These are phyloP conservation scores for Sisymbrium altissimum DNA, from an alignment of 345 rosid species.

Conservation along the genomic window DNA sequence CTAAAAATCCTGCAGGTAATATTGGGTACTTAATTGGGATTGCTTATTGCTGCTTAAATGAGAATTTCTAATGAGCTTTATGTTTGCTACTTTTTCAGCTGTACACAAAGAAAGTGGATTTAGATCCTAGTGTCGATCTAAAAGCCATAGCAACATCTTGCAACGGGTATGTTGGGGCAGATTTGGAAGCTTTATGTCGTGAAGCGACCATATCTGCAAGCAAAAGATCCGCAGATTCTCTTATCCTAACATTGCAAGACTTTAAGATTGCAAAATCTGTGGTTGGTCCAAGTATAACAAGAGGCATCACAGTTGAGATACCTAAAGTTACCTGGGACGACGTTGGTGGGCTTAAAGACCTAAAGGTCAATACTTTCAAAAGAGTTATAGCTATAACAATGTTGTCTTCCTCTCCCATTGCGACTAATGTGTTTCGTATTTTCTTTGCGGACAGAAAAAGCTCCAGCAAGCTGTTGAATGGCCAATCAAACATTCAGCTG, in stretches of 20 bases:
- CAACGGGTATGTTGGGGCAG: constrained; percentile 95
- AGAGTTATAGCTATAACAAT: not conserved
- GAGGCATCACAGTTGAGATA: constrained; percentile 85
- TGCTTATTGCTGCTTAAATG: not conserved
- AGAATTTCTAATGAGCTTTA: not conserved
- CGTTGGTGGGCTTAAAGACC: constrained; percentile 70
- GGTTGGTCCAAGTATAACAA: constrained; percentile 86
- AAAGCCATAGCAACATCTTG: constrained; percentile 70
- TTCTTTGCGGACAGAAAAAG: constrained; percentile 54
- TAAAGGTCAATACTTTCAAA: constrained; percentile 46
- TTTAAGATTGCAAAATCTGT: constrained; percentile 66
- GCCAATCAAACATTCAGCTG: constrained; percentile 83
- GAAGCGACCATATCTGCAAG: constrained; percentile 64
- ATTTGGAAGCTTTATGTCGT: constrained; percentile 88
- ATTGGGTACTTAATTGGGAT: not conserved
- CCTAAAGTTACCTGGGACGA: constrained; percentile 94
- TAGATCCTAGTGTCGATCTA: constrained; percentile 57
- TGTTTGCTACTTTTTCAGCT: constrained; percentile 46
- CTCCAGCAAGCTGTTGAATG: constrained; percentile 90
- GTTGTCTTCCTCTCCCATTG: not conserved
- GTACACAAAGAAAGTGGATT: constrained; percentile 60
- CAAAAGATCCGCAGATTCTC: constrained; percentile 45
- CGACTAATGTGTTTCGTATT: not conserved
- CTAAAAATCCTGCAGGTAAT: constrained; percentile 71
- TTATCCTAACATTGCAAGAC: constrained; percentile 53